Base-by-base conservation (phyloP, 768 basidiomycete species). In the Phallus indusiatus region DNA sequence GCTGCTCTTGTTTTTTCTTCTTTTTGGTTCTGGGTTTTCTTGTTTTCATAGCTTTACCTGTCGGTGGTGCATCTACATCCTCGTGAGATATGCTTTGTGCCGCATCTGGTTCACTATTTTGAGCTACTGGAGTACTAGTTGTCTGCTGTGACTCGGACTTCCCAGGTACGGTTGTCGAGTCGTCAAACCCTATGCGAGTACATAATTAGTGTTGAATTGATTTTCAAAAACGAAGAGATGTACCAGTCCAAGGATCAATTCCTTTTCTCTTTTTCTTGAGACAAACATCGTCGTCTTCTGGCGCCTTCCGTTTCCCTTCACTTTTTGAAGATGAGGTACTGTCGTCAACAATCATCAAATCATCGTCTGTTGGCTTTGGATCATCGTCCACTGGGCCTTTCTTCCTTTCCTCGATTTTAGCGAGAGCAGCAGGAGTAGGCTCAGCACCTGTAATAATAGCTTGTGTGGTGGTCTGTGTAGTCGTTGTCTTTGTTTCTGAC, bases 381-480 rank as follows among this genome's bases (percentile, higher is more conserved):
- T 17, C 17, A n/a, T 22, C 14, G 11, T 35, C 22, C 7, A 20
- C 83, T n/a, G 74, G 64, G 85, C 89, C 90, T 70, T 90, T 90
- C 63, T 73, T 75, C 2, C 88, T 90, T 14, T 85, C 68, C 67
- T 82, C 84, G 20, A 74, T 67, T 0, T 73, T 52, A 64, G 73
- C 20, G 46, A 65, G 48, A 6, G 16, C 55, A 1, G 61, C 53
- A 1, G 59, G n/a, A 20, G 20, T 50, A 37, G n/a, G n/a, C 49
- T 51, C 56, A 49, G 59, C 60, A 18, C 61, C 64, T 28, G 62
- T 55, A 56, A 60, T 58, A 34, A 63, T 58, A 48, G 63, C 37
- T 49, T 55, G 54, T 18, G 53, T 54, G 37, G 56, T 59, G 61
- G 59, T 62, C 21, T 61, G 64, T 33, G 63, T 60, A 57, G 59